Conservation (phyloP, 2,329 filamentous ascomycete species). For the Cercospora zeae-maydis region DNA sequence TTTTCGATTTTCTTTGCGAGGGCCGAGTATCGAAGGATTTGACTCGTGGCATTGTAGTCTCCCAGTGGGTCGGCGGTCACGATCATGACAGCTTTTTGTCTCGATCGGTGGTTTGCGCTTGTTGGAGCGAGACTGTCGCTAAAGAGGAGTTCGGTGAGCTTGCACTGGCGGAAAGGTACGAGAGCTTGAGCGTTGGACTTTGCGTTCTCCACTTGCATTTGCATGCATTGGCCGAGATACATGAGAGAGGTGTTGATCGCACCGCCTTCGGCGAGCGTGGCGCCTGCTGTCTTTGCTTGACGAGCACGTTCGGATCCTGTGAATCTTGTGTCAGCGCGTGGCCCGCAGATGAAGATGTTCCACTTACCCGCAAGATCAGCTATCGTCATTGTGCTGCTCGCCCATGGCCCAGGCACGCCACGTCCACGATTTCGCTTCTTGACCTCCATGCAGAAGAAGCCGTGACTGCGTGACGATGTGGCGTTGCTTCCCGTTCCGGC, state of each 20-base stretch:
- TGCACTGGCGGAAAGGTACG: conserved; percentile 65
- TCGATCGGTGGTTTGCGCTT: conserved; percentile 53
- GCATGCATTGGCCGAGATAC: conserved; percentile 95
- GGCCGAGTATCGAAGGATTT: conserved; percentile 91
- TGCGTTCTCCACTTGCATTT: conserved; percentile 82
- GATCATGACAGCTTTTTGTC: conserved; percentile 91
- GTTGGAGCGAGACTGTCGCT: conserved; percentile 49
- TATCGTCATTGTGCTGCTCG: conserved; percentile 74
- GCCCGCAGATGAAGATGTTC: background rate
- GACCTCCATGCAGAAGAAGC: conserved; percentile 92
- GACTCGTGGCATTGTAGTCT: conserved; percentile 94
- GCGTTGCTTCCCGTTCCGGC: conserved; percentile 92
- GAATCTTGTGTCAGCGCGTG: conserved; percentile 22
- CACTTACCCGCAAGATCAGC: conserved; percentile 77
- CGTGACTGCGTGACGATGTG: conserved; percentile 85
- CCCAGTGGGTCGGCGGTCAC: conserved; percentile 90
- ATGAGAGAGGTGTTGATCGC: conserved; percentile 99
- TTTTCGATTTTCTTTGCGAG: conserved; percentile 90
- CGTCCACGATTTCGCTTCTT: conserved; percentile 65
- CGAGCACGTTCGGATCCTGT: conserved; percentile 79
- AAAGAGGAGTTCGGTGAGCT: conserved; percentile 52
- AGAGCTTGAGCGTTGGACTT: conserved; percentile 58
- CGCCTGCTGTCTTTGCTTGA: conserved; percentile 88
- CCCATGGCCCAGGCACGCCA: conserved; percentile 61
- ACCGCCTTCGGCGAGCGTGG: conserved; percentile 88